phyloP scores from a whole-genome alignment of 1,284 basidiomycete species.

The Mrakiaceae sp. region DNA sequence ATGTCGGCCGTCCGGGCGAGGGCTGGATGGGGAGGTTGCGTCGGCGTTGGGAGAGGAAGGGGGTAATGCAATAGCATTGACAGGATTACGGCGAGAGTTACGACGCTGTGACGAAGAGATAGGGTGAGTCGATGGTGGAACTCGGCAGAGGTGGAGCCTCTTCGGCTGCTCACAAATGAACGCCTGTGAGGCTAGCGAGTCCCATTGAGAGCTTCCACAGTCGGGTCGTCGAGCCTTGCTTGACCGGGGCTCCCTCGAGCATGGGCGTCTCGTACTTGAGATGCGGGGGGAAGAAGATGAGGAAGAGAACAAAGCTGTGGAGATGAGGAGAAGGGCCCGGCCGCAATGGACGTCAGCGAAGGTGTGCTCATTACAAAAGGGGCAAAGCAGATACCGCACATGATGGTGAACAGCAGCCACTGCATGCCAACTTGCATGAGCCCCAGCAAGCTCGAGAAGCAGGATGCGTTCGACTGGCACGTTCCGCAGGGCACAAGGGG shows the following conservation, averaged over 20 bases:
- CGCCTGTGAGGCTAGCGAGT: slow-evolving; percentile 56
- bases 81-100: background rate
- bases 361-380: background rate
- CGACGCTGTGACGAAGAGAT: background rate
- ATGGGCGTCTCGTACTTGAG: slow-evolving; percentile 48
- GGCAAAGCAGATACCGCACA: slow-evolving; percentile 45
- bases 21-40: slow-evolving; percentile 18
- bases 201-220: slow-evolving; percentile 67
- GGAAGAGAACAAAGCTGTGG: slow-evolving; percentile 70
- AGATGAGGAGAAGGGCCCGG: slow-evolving; percentile 2
- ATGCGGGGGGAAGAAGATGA: slow-evolving; percentile 79
- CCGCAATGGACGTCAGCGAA: background rate
- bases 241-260: slow-evolving; percentile 3
- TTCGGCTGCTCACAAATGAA: slow-evolving; percentile 55
- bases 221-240: slow-evolving; percentile 34
- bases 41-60: slow-evolving; percentile 14
- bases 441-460: slow-evolving; percentile 71
- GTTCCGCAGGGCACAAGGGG: background rate
- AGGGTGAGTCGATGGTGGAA: slow-evolving; percentile 17
- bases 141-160: slow-evolving; percentile 17
- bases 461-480: slow-evolving; percentile 54
- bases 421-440: slow-evolving; percentile 71
- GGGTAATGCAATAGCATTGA: slow-evolving; percentile 11
- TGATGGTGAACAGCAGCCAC: slow-evolving; percentile 73
- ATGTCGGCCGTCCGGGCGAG: slow-evolving; percentile 11